A percentile compares a stretch with the other conserved stretches of the same genome.
Conservation (phyloP, 1,284 basidiomycete genomes). For the Amylostereum chailletii region DNA sequence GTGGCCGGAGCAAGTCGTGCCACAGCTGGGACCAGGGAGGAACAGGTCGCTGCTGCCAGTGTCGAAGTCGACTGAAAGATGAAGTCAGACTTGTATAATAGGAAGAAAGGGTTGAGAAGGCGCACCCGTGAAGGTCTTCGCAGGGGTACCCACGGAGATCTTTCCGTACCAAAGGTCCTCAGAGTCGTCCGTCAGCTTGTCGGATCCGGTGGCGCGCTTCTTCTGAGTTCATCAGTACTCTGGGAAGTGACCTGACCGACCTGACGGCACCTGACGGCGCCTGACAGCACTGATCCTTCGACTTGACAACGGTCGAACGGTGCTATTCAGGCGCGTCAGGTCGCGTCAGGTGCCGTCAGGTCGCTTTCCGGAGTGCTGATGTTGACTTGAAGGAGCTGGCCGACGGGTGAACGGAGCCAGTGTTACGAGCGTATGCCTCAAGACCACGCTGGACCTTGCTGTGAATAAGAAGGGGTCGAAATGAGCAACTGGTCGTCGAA, state of each 20-base stretch:
- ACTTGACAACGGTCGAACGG: too few species aligned
- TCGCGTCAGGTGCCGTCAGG: too few species aligned
- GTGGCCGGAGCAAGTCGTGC: constrained; percentile 21
- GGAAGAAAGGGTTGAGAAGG: not conserved
- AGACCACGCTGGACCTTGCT: constrained; percentile 15
- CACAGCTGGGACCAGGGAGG: constrained; percentile 20
- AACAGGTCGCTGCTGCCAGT: constrained; percentile 21
- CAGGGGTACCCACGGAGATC: constrained; percentile 23
- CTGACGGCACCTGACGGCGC: not conserved
- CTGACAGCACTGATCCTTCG: not conserved
- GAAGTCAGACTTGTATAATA: not conserved
- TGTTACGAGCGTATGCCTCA: constrained; percentile 14
- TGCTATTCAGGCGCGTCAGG: too few species aligned
- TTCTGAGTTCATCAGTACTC: too few species aligned
- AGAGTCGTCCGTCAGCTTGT: constrained; percentile 12
- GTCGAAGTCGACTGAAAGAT: constrained; percentile 24
- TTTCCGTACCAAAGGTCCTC: constrained; percentile 18
- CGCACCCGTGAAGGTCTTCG: constrained; percentile 16
- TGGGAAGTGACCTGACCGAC: not conserved
- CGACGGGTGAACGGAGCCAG: constrained; percentile 14
- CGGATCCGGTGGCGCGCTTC: constrained; percentile 11
- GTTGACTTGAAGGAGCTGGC: not conserved
- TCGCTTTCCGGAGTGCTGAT: constrained; percentile 1
- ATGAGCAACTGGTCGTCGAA: constrained; percentile 3
- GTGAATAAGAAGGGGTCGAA: not conserved